A percentile compares a stretch with the other conserved stretches of the same genome.
These are phyloP conservation scores for Groenewaldozyma sp. DNA, from an alignment of 1,139 yeast genomes.

Conservation along the genomic window DNA sequence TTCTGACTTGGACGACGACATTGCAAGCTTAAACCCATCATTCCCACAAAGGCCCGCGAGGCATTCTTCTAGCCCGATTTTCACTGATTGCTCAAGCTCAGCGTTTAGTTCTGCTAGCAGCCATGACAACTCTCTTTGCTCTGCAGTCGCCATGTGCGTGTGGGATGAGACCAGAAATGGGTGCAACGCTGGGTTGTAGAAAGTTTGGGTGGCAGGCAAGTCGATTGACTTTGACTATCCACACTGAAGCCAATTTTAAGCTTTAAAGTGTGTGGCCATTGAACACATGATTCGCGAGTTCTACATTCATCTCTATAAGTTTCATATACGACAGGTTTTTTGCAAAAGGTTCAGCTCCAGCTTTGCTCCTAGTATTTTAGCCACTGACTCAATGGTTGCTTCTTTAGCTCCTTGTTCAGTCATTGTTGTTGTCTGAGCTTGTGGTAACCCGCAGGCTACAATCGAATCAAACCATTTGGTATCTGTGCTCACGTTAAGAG, in stretches of 20 bases:
- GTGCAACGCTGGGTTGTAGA: too few species aligned
- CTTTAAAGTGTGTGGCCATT: too few species aligned
- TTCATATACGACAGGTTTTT: too few species aligned
- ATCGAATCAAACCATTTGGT: constrained; percentile 58
- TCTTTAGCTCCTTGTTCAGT: constrained; percentile 17
- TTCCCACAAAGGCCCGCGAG: constrained; percentile 21
- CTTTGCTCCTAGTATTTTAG: constrained; percentile 21
- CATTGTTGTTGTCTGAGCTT: constrained; percentile 47
- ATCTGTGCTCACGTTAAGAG: constrained; percentile 70
- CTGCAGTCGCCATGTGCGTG: too few species aligned
- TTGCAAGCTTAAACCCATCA: constrained; percentile 25
- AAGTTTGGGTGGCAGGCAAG: too few species aligned
- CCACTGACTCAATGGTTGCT: constrained; percentile 33
- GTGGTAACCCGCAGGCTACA: constrained; percentile 80
- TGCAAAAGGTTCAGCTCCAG: too few species aligned
- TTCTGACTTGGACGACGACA: constrained; percentile 26
- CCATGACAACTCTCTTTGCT: constrained; percentile 27
- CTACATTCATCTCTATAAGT: too few species aligned
- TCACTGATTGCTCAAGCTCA: constrained; percentile 18
- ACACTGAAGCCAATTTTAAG: too few species aligned
- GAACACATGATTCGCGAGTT: too few species aligned
- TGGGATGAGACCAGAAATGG: too few species aligned
- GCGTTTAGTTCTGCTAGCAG: constrained; percentile 22
- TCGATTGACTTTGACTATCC: too few species aligned
- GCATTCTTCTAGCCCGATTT: constrained; percentile 25